Evolutionary conservation across 2,329 filamentous ascomycete species (phyloP).

Genomic region (Talaromyces sp.): DNA sequence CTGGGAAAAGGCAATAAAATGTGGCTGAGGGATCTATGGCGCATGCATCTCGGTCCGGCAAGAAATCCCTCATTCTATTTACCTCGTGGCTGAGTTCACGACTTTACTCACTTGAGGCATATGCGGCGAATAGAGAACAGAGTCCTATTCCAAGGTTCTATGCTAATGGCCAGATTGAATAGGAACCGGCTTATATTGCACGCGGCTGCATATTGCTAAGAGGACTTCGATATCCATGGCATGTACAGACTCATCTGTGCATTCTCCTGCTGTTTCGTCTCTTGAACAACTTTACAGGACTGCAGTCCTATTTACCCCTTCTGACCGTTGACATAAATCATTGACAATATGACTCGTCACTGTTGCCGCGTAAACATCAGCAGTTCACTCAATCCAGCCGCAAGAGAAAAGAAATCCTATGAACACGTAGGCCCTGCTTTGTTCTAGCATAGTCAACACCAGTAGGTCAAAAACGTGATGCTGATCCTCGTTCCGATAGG

Average conservation of each 20-base stretch:
- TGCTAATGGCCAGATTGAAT: not conserved
- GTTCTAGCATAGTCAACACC: not conserved
- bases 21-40: not conserved
- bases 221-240: too few species aligned
- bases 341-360: too few species aligned
- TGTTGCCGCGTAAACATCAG: too few species aligned
- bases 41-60: not conserved
- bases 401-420: constrained; percentile 39
- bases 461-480: constrained; percentile 9
- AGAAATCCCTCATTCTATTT: not conserved
- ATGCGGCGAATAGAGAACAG: not conserved
- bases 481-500: constrained; percentile 3
- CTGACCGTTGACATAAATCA: too few species aligned
- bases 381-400: not conserved
- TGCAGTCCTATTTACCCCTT: too few species aligned
- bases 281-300: too few species aligned
- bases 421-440: not conserved
- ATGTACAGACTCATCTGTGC: not conserved
- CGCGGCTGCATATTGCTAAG: not conserved
- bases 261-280: not conserved
- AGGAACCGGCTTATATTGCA: too few species aligned
- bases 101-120: not conserved
- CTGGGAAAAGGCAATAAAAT: not conserved
- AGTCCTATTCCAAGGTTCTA: not conserved
- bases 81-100: not conserved